Evolutionary conservation across 192 early-diverging fungal species (phyloP).

Genomic region (Chytriomyces hyalinus): DNA sequence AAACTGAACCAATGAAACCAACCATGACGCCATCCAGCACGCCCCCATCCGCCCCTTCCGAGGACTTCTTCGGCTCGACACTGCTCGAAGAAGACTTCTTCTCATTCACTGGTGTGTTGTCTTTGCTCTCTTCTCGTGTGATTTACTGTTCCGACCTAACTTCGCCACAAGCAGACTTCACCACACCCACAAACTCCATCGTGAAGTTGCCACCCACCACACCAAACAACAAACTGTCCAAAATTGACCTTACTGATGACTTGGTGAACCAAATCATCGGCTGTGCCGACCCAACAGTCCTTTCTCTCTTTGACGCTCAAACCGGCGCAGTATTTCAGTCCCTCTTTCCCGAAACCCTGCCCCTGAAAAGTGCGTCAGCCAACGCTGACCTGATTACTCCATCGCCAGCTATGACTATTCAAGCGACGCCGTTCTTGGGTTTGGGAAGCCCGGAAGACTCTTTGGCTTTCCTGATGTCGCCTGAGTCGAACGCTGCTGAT

Average conservation of each 20-base stretch:
- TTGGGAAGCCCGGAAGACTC: background rate
- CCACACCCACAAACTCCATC: slow-evolving; percentile 3
- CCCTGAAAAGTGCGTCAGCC: background rate
- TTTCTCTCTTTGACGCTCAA: slow-evolving; percentile 19
- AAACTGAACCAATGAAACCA: slow-evolving; percentile 13
- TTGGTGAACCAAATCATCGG: slow-evolving; percentile 19
- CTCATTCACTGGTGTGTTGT: slow-evolving; percentile 1
- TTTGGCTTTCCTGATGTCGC: background rate
- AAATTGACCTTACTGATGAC: slow-evolving; percentile 10
- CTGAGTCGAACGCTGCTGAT: background rate
- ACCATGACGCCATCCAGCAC: background rate
- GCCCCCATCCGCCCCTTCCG: background rate
- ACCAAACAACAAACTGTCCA: background rate
- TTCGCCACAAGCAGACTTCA: background rate
- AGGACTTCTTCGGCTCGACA: slow-evolving; percentile 9
- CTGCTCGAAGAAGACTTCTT: slow-evolving; percentile 30
- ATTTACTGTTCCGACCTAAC: no score
- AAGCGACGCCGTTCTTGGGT: slow-evolving; percentile 20
- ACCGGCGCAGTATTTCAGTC: slow-evolving; percentile 10
- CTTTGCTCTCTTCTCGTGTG: background rate
- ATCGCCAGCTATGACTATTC: background rate
- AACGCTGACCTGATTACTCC: background rate
- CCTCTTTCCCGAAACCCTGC: slow-evolving; percentile 17
- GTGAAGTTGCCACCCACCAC: background rate
- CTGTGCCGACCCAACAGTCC: slow-evolving; percentile 2